Evolutionary conservation across 176 grass and related monocot species (phyloP).

Genomic region (barley (Hordeum vulgare)): DNA sequence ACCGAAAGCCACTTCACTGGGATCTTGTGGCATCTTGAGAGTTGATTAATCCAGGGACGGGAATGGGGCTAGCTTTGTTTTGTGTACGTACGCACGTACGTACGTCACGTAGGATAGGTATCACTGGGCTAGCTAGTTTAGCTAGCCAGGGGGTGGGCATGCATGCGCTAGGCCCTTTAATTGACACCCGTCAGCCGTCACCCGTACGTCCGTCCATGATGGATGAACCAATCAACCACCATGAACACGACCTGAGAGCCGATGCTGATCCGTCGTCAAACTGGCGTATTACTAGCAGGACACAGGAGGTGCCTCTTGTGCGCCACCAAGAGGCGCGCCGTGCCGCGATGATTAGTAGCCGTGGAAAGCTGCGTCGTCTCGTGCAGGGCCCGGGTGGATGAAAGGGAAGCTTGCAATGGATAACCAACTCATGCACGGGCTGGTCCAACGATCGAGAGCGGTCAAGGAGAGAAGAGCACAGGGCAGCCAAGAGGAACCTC

Average conservation of each 20-base stretch:
- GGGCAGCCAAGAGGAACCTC: too few relatives aligned
- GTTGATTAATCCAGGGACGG: not conserved
- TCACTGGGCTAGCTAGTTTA: not conserved
- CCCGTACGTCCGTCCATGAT: not conserved
- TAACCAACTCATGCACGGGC: not conserved
- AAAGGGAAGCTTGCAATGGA: not conserved
- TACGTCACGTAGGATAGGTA: too few relatives aligned
- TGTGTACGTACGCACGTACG: not conserved
- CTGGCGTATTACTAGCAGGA: not conserved
- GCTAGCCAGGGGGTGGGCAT: not conserved
- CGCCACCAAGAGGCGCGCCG: not conserved
- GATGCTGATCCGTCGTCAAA: not conserved
- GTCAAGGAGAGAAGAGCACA: too few relatives aligned
- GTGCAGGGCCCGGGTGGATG: not conserved
- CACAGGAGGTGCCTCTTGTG: not conserved
- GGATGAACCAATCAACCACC: not conserved
- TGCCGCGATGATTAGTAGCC: not conserved
- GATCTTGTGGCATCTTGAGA: not conserved
- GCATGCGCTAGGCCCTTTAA: not conserved
- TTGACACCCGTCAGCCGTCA: not conserved
- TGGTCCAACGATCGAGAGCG: not conserved
- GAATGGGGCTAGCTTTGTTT: not conserved
- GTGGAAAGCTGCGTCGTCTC: not conserved
- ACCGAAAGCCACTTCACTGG: not conserved
- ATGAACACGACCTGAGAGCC: constrained; percentile 7